Percentiles rank a stretch among this genome's conserved stretches.
Evolutionary conservation across 1,284 basidiomycete species (phyloP).

Genomic region (Ganoderma lingzhi): DNA sequence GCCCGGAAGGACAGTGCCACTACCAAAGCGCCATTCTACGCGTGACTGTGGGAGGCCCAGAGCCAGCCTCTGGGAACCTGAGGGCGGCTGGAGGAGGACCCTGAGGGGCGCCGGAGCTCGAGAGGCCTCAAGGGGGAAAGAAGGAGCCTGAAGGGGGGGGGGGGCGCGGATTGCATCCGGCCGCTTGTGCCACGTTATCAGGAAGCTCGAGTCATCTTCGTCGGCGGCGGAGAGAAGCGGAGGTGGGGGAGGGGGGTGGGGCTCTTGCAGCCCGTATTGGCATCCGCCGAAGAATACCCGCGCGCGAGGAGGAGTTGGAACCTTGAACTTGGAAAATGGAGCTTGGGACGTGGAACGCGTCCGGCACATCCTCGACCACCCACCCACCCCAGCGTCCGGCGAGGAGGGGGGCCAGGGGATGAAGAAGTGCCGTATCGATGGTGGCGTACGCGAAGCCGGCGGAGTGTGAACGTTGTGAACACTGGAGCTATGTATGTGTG

Average conservation of each 20-base stretch:
- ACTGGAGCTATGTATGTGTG: slow-evolving; percentile 3
- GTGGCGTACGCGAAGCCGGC: slow-evolving; percentile 9
- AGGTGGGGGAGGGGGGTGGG: neutral
- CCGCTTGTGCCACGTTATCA: neutral
- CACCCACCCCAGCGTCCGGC: neutral
- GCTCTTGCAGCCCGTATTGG: neutral
- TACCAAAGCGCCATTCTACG: neutral
- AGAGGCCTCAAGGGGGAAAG: neutral
- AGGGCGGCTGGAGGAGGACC: neutral
- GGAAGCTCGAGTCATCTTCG: neutral
- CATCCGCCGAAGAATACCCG: neutral
- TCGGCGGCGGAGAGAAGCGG: neutral
- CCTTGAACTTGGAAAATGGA: neutral
- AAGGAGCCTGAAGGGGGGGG: neutral
- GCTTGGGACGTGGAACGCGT: neutral
- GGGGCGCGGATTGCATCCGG: neutral
- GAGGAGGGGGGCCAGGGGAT: neutral
- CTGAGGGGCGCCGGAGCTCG: neutral
- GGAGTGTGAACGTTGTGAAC: slow-evolving; percentile 9
- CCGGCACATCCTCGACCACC: neutral
- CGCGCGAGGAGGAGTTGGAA: neutral
- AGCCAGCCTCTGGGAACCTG: neutral
- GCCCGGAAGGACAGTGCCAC: neutral
- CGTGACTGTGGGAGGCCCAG: slow-evolving; percentile 1
- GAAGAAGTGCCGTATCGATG: neutral